Evolutionary conservation across 1,284 basidiomycete species (phyloP), one percentile per base, ranked within the genome.

Genomic region (Cryptococcus hybrid): DNA sequence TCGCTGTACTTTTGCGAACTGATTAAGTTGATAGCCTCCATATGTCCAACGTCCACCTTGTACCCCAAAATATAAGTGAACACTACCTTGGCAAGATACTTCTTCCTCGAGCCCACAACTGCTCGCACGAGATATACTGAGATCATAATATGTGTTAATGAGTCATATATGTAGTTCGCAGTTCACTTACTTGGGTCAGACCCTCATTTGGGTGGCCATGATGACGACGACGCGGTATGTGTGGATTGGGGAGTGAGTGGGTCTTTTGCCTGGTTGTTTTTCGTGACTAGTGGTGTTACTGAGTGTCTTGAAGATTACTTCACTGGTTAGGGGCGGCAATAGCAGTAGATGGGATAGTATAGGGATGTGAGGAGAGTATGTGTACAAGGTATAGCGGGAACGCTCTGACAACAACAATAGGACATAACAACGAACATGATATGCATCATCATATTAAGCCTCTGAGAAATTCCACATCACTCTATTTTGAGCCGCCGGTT

Each of bases 51-150:
- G 74, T 99, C 96, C 68, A 99, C 94, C 78, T 94, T 94, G 82
- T 99, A 99, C 38, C 96, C 96, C 59, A 99, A 83, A 66, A 99
- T 99, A 73, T 97, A 98, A 15, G 96, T 98, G 82, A 99, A 99
- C 61, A 99, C 89, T 69, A 99, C 95, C 81, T 99, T 98, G 59
- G 80, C 67, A 44, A 82, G 85, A 76, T 81, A 96, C 88, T 98
- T 98, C 81, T 98, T 98, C 95, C 57, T 78, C 76, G 47, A 81
- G 70, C n/a, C n/a, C 80, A n/a, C 80, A 72, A 67, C 82, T 62
- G 94, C 92, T 66, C 96, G 88, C 69, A 99, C 95, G 94, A 92
- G 77, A 99, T 99, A 83, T 98, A 99, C 92, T 95, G 70, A n/a
- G 15, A 38, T 35, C 7, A 36, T 39, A 36, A 42, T 52, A 35